phyloP scores from a whole-genome alignment of 1,139 yeast species.

The Zygoascus hellenicus region DNA sequence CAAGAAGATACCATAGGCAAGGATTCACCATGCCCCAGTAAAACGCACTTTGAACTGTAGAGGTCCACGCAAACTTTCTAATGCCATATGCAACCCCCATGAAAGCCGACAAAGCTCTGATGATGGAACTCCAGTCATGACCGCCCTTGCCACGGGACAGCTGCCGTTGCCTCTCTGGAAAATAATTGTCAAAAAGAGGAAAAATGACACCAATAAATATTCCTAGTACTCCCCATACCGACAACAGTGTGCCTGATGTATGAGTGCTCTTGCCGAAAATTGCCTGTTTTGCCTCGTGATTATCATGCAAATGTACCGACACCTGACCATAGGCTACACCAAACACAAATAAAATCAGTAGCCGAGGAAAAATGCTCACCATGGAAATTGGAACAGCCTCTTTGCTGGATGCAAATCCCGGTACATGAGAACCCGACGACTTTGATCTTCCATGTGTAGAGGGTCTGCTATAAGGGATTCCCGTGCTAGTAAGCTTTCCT shows the following conservation, averaged over 20 bases:
- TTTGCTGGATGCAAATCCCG: constrained; percentile 11
- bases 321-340: constrained; percentile 35
- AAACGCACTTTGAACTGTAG: constrained; percentile 67
- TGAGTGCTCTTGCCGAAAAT: constrained; percentile 21
- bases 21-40: constrained; percentile 75
- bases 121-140: constrained; percentile 39
- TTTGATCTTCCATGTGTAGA: neutral
- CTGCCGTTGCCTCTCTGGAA: constrained; percentile 33
- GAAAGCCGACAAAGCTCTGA: constrained; percentile 67
- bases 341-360: constrained; percentile 26
- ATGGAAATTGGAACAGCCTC: constrained; percentile 20
- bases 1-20: constrained; percentile 73
- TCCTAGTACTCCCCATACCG: constrained; percentile 50
- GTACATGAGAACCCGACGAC: constrained; percentile 1
- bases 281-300: constrained; percentile 29
- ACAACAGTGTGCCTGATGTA: constrained; percentile 22
- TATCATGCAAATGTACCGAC: constrained; percentile 33
- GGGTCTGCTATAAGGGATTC: neutral
- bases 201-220: constrained; percentile 55
- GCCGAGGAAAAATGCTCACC: constrained; percentile 18
- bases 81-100: constrained; percentile 81
- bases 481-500: neutral
- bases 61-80: constrained; percentile 72
- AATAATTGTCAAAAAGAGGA: constrained; percentile 52
- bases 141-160: constrained; percentile 23